phyloP scores from a whole-genome alignment of 345 rosid species.

The Firmiana major region DNA sequence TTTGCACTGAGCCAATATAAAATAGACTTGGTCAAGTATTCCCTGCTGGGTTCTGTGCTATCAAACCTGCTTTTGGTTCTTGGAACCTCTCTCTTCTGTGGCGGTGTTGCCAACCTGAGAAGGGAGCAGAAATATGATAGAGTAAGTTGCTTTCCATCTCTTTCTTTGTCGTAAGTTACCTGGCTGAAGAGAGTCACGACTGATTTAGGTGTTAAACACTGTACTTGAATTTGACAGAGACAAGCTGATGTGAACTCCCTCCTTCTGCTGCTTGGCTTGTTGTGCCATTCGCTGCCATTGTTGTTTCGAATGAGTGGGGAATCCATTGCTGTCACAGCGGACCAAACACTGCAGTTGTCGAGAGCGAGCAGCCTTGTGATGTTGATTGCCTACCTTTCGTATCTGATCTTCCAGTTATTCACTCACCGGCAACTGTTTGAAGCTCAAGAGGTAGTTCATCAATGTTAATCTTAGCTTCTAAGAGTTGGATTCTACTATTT shows the following conservation, averaged over 20 bases:
- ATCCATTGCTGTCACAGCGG: constrained; percentile 26
- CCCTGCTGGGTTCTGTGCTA: constrained; percentile 80
- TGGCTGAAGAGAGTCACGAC: neutral
- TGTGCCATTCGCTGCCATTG: constrained; percentile 76
- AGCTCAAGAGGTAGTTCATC: constrained; percentile 42
- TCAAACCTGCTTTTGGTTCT: constrained; percentile 94
- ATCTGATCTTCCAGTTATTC: constrained; percentile 72
- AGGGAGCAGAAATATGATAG: constrained; percentile 76
- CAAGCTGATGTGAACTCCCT: constrained; percentile 85
- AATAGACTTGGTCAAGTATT: constrained; percentile 74
- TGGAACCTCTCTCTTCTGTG: constrained; percentile 83
- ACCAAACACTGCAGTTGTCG: constrained; percentile 53
- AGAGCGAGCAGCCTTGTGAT: constrained; percentile 79
- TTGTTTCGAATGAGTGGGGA: constrained; percentile 41
- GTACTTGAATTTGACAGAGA: constrained; percentile 38
- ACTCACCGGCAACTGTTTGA: constrained; percentile 73
- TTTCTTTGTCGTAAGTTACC: neutral
- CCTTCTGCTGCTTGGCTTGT: constrained; percentile 60
- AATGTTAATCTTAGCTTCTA: neutral
- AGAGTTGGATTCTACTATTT: neutral
- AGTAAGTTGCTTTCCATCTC: constrained; percentile 26
- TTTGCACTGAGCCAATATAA: constrained; percentile 60
- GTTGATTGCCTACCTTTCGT: constrained; percentile 71
- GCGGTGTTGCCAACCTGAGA: constrained; percentile 69
- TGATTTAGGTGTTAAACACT: neutral